Evolutionary conservation across 495 filamentous ascomycete genomes (phyloP).

Genomic region (Aspergillus campestris): DNA sequence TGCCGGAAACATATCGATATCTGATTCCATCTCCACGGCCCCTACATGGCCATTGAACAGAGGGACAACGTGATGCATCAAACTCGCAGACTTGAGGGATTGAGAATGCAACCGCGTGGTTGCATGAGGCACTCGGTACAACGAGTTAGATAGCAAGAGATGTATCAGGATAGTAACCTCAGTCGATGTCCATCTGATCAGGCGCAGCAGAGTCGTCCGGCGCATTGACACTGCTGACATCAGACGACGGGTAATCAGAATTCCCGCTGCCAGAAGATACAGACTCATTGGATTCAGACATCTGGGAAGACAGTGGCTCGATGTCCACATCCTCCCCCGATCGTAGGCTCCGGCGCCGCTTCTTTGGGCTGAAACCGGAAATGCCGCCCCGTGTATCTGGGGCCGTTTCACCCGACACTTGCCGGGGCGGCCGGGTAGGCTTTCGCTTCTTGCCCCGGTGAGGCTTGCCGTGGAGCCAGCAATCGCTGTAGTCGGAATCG

Average conservation of each 20-base stretch:
- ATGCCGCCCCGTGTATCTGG: constrained; percentile 7
- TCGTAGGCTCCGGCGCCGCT: constrained; percentile 17
- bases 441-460: constrained; percentile 35
- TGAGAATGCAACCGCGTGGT: too few species aligned
- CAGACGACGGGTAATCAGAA: constrained; percentile 7
- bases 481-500: constrained; percentile 11
- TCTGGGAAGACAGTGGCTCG: not conserved
- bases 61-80: too few species aligned
- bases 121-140: not conserved
- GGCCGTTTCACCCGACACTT: not conserved
- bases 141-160: not conserved
- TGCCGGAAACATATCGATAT: too few species aligned
- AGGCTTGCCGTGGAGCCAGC: not conserved
- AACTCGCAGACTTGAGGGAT: too few species aligned
- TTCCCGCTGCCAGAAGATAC: constrained; percentile 15
- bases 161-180: constrained; percentile 2
- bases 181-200: constrained; percentile 28
- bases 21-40: too few species aligned
- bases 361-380: constrained; percentile 16
- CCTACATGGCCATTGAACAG: too few species aligned
- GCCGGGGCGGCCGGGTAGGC: constrained; percentile 3
- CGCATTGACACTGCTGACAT: constrained; percentile 6
- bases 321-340: constrained; percentile 1
- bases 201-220: constrained; percentile 4
- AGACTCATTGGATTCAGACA: constrained; percentile 10